phyloP scores from a whole-genome alignment of 352 stramenopile species.

The Phytophthora megakarya region DNA sequence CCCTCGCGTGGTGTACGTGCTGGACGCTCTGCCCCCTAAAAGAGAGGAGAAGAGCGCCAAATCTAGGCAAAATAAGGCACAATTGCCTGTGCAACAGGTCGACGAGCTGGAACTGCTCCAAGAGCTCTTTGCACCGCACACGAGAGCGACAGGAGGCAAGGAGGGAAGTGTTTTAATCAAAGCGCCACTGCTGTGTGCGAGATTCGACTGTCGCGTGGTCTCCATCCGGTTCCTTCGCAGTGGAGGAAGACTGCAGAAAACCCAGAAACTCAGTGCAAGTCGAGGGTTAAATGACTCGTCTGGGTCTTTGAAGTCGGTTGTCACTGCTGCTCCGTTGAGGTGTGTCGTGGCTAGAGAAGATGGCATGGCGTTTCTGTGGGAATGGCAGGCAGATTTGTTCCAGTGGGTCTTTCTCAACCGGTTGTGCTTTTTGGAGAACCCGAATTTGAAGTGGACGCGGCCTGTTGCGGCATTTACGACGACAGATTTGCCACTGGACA shows the following conservation, averaged over 20 bases:
- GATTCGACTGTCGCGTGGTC: constrained; percentile 74
- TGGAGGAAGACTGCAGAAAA: constrained; percentile 7
- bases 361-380: constrained; percentile 83
- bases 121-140: constrained; percentile 63
- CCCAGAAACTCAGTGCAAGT: constrained; percentile 8
- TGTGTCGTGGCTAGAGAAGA: constrained; percentile 81
- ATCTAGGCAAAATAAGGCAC: constrained; percentile 36
- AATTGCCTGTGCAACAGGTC: constrained; percentile 46
- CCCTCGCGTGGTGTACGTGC: constrained; percentile 65
- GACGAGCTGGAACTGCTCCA: constrained; percentile 75
- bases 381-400: constrained; percentile 79
- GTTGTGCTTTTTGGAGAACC: constrained; percentile 82
- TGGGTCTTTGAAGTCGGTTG: constrained; percentile 10
- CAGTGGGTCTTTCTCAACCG: constrained; percentile 86
- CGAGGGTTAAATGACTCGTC: constrained; percentile 21
- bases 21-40: constrained; percentile 71
- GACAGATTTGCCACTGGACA: constrained; percentile 40
- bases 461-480: constrained; percentile 69
- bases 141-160: constrained; percentile 48
- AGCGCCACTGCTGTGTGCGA: constrained; percentile 66
- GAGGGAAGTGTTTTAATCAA: constrained; percentile 71
- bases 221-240: constrained; percentile 64
- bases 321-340: constrained; percentile 43
- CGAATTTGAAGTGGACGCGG: constrained; percentile 82
- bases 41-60: constrained; percentile 9